Evolutionary conservation across 2,329 filamentous ascomycete genomes (phyloP), one percentile per base, ranked within the genome.

Genomic region (Fusarium ramigenum): DNA sequence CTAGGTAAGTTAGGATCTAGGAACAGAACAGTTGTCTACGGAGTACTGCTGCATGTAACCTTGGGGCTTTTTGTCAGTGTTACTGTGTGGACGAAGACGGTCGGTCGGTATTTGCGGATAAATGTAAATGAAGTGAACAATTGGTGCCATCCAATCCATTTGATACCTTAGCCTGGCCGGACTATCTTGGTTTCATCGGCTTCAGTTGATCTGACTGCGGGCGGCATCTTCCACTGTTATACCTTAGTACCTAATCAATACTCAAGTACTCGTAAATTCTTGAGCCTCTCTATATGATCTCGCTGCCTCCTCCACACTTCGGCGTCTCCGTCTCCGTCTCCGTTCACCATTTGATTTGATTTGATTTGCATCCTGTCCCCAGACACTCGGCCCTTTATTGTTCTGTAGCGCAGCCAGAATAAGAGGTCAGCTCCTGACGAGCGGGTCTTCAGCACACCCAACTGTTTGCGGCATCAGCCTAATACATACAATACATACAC

Each of bases 301-400:
- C 14, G 28, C 28, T 36, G 15, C 40, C 34, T 70, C 60, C 68
- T 70, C 66, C 68, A 70, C 60, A 66, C 36, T 56, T 66, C 68
- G 68, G 68, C 67, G 47, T 67, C 69, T 71, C 60, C 49, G 46
- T 73, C 32, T 71, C 60, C 47, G 50, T 62, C 69, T 71, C 60
- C 49, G 46, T 73, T 43, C 30, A 47, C 43, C 19, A 47, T 36
- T 50, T 57, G 36, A 18, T 36, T 36, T 36, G 37, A 36, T 46
- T 49, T 57, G 34, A 36, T 36, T 36, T 36, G 52, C 52, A 46
- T 43, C 43, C 28, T 25, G 44, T 11, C 53, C 50, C 50, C 69
- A 63, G 68, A 63, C 46, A 60, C 67, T 72, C 63, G 59, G 65
- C 65, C 70, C 61, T 61, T 73, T 71, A 23, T 59, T 40, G 28